phyloP scores from a whole-genome alignment of 495 filamentous ascomycete genomes.

The Penicillium cataractarum region DNA sequence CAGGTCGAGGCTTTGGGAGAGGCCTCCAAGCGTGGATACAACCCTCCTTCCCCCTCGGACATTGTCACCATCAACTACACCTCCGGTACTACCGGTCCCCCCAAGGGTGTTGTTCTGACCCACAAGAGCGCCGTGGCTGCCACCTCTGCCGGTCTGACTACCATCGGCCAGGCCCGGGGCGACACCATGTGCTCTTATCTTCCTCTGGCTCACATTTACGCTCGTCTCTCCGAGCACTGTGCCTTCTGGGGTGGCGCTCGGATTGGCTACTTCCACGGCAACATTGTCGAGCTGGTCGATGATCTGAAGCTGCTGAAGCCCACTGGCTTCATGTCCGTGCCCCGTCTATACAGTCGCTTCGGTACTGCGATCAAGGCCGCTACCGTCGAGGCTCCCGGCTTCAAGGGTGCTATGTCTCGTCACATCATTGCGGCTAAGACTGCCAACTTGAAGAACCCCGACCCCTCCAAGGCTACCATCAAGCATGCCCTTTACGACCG shows the following conservation, averaged over 20 bases:
- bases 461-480: slow-evolving; percentile 72
- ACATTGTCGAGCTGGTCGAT: slow-evolving; percentile 84
- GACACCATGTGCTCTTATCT: slow-evolving; percentile 84
- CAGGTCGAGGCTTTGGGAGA: slow-evolving; percentile 80
- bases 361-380: slow-evolving; percentile 75
- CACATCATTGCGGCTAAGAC: slow-evolving; percentile 80
- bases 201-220: slow-evolving; percentile 92
- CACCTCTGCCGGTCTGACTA: slow-evolving; percentile 58
- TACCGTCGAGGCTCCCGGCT: slow-evolving; percentile 75
- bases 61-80: slow-evolving; percentile 97
- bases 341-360: slow-evolving; percentile 91
- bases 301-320: slow-evolving; percentile 88
- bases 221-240: slow-evolving; percentile 78
- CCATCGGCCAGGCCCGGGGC: slow-evolving; percentile 49
- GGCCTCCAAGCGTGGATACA: slow-evolving; percentile 63
- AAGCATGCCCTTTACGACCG: slow-evolving; percentile 87
- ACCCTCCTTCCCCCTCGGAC: slow-evolving; percentile 72
- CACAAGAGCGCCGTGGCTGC: slow-evolving; percentile 82
- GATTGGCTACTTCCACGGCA: slow-evolving; percentile 95
- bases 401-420: slow-evolving; percentile 81
- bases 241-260: slow-evolving; percentile 70
- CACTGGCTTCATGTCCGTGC: slow-evolving; percentile 84
- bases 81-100: slow-evolving; percentile 90
- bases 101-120: slow-evolving; percentile 89
- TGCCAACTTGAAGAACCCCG: slow-evolving; percentile 70